Conservation (phyloP, 2,329 filamentous ascomycete genomes). For the Cryphonectria carpinicola region DNA sequence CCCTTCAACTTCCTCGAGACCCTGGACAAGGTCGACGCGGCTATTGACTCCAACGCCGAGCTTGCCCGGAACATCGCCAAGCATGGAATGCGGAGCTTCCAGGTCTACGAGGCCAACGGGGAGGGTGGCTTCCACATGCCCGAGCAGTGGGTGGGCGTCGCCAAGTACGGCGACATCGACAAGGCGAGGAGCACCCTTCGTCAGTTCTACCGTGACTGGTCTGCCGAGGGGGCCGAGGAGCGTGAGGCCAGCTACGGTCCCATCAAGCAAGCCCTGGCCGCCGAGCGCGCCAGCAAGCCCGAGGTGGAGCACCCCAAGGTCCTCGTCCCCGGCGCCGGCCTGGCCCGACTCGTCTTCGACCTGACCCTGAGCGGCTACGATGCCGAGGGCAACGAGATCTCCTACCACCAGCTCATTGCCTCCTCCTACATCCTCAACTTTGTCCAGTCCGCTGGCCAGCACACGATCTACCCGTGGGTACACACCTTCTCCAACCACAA, state of each 20-base stretch:
- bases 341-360: conserved; percentile 89
- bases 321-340: conserved; percentile 85
- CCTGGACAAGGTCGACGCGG: conserved; percentile 78
- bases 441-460: conserved; percentile 62
- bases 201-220: conserved; percentile 97
- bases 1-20: conserved; percentile 84
- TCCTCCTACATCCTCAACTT: conserved; percentile 77
- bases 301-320: conserved; percentile 57
- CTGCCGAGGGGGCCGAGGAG: conserved; percentile 73
- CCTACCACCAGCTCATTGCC: conserved; percentile 92
- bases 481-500: conserved; percentile 86
- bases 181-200: conserved; percentile 91
- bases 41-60: conserved; percentile 86
- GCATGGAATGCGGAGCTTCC: conserved; percentile 70
- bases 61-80: conserved; percentile 78
- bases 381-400: conserved; percentile 92
- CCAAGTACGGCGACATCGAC: conserved; percentile 77
- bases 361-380: conserved; percentile 73
- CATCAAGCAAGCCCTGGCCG: conserved; percentile 65
- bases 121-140: conserved; percentile 54
- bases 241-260: conserved; percentile 77
- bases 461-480: conserved; percentile 83
- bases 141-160: conserved; percentile 69
- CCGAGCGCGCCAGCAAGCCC: conserved; percentile 44
- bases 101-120: conserved; percentile 43